These are phyloP conservation scores for Hypoxylon rubiginosum DNA, from an alignment of 2,329 filamentous ascomycete genomes.

Conservation along the genomic window DNA sequence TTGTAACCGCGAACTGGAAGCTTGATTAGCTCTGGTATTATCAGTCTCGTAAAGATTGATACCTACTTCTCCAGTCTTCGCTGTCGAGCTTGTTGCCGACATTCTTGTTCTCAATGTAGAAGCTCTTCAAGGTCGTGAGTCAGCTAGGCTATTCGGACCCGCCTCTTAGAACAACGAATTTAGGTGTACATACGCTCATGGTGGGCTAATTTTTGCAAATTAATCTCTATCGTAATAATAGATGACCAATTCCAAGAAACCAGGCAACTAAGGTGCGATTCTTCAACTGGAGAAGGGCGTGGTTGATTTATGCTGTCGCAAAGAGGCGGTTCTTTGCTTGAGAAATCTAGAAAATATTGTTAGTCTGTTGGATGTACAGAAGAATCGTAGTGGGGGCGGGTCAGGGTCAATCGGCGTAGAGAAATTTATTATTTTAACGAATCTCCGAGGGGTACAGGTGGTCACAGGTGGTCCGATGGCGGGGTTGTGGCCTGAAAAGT, in stretches of 20 bases:
- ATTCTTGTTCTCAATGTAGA: conserved; percentile 83
- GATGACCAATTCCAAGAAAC: conserved; percentile 5
- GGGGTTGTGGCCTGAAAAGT: not conserved
- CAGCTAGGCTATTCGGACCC: conserved; percentile 10
- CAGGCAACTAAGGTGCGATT: conserved; percentile 18
- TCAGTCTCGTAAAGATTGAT: conserved; percentile 21
- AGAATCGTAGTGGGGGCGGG: conserved; percentile 39
- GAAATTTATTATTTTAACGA: conserved; percentile 29
- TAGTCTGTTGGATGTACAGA: conserved; percentile 20
- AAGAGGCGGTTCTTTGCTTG: conserved; percentile 21
- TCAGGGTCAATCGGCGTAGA: conserved; percentile 16
- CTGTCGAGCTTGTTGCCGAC: conserved; percentile 80
- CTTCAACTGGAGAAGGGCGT: conserved; percentile 20
- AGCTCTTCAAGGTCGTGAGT: conserved; percentile 61
- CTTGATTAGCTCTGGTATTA: conserved; percentile 22
- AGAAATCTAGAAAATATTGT: conserved; percentile 36
- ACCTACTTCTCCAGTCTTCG: conserved; percentile 86
- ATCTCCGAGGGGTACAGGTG: conserved; percentile 32
- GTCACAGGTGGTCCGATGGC: conserved; percentile 10
- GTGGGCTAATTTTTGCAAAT: conserved; percentile 21
- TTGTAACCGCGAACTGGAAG: conserved; percentile 85
- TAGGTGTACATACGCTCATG: conserved; percentile 47
- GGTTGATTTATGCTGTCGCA: conserved; percentile 24
- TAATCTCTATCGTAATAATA: conserved; percentile 1
- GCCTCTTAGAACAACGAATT: conserved; percentile 10